A percentile compares a stretch with the other conserved stretches of the same genome.
Conservation (phyloP, 1,284 basidiomycete species). For the Ustilago trichophora region DNA sequence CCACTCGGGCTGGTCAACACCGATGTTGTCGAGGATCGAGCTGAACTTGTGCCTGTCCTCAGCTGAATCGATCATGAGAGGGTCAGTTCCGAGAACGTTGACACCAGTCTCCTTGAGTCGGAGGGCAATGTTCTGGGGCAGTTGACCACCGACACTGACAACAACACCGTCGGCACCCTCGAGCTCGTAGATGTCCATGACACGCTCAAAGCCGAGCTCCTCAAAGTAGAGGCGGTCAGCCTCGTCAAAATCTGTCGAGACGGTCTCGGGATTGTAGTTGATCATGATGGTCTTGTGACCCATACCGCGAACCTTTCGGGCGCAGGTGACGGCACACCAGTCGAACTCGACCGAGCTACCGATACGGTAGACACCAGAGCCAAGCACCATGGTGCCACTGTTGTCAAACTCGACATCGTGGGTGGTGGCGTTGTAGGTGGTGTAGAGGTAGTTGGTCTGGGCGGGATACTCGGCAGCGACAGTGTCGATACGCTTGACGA, state of each 20-base stretch:
- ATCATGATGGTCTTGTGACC: constrained; percentile 97
- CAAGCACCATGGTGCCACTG: constrained; percentile 98
- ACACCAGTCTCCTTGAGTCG: constrained; percentile 89
- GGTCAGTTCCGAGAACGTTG: constrained; percentile 95
- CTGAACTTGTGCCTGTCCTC: constrained; percentile 99
- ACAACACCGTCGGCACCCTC: constrained; percentile 91
- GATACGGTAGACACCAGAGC: constrained; percentile 97
- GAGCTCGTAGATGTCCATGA: constrained; percentile 99
- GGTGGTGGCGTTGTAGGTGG: constrained; percentile 95
- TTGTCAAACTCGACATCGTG: constrained; percentile 98
- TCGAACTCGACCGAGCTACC: constrained; percentile 99
- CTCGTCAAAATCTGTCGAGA: constrained; percentile 99
- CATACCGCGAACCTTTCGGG: constrained; percentile 87
- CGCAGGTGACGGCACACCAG: constrained; percentile 99
- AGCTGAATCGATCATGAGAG: constrained; percentile 91
- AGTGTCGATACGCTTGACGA: constrained; percentile 99
- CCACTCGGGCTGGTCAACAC: constrained; percentile 98
- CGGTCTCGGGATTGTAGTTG: constrained; percentile 99
- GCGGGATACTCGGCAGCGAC: constrained; percentile 98
- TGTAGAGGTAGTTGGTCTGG: constrained; percentile 99
- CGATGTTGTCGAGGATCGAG: constrained; percentile 89
- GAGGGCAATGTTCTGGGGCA: constrained; percentile 92
- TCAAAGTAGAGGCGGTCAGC: constrained; percentile 98
- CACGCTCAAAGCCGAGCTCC: constrained; percentile 94
- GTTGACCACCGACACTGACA: constrained; percentile 91